These are phyloP conservation scores for Neurospora sp. DNA, from an alignment of 495 filamentous ascomycete genomes.

Conservation along the genomic window DNA sequence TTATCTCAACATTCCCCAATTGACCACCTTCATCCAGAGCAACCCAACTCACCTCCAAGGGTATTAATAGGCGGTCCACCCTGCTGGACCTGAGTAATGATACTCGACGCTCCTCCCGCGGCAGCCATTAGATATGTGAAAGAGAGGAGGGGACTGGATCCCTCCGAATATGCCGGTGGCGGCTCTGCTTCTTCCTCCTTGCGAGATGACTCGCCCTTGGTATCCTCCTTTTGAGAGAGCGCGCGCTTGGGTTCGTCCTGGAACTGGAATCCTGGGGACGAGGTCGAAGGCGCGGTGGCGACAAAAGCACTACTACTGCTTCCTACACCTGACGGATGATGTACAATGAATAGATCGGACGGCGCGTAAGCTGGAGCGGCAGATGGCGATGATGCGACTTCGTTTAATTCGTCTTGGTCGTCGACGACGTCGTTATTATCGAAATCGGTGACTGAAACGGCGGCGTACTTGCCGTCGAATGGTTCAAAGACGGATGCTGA, in stretches of 20 bases:
- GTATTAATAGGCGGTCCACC: slow-evolving; percentile 80
- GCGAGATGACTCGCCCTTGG: slow-evolving; percentile 57
- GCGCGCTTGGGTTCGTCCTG: slow-evolving; percentile 70
- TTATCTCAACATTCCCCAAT: slow-evolving; percentile 4
- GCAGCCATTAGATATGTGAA: slow-evolving; percentile 98
- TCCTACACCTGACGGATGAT: background rate
- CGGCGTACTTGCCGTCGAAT: slow-evolving; percentile 39
- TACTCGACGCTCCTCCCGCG: slow-evolving; percentile 91
- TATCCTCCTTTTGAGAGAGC: slow-evolving; percentile 49
- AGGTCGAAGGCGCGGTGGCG: slow-evolving; percentile 31
- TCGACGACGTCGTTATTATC: slow-evolving; percentile 21
- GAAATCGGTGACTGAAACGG: slow-evolving; percentile 20
- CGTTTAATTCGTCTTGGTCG: slow-evolving; percentile 3
- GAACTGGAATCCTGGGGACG: slow-evolving; percentile 20
- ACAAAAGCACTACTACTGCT: background rate
- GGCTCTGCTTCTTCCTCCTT: slow-evolving; percentile 79
- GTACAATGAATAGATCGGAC: slow-evolving; percentile 11
- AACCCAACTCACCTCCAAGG: slow-evolving; percentile 59
- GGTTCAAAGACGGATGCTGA: slow-evolving; percentile 27
- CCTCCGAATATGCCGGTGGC: slow-evolving; percentile 92
- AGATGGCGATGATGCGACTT: slow-evolving; percentile 24
- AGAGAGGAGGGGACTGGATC: slow-evolving; percentile 78
- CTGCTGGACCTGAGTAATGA: slow-evolving; percentile 97
- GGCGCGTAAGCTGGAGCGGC: slow-evolving; percentile 50
- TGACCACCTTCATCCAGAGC: background rate